Evolutionary conservation across 192 early-diverging fungal genomes (phyloP).

Genomic region (Phlyctochytrium bullatum): DNA sequence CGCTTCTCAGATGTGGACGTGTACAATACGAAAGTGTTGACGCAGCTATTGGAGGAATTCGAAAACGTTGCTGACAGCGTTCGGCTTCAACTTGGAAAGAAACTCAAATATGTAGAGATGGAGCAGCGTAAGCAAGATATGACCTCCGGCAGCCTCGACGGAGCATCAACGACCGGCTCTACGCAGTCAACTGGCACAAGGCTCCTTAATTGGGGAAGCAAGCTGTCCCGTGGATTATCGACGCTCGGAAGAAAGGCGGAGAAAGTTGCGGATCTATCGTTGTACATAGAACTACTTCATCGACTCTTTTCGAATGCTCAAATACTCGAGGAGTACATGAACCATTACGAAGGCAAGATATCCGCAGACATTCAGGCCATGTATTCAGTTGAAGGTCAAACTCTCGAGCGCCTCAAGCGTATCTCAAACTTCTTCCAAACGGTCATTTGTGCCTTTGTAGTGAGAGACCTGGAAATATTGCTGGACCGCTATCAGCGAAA

Average conservation of each 20-base stretch:
- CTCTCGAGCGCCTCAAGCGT: conserved; percentile 3
- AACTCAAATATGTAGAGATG: conserved; percentile 6
- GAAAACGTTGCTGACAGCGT: conserved; percentile 8
- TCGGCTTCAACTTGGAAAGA: conserved; percentile 7
- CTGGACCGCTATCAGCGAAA: conserved; percentile 25
- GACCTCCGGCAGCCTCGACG: background rate
- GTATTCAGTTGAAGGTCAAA: background rate
- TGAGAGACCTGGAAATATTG: conserved; percentile 24
- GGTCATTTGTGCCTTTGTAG: conserved; percentile 18
- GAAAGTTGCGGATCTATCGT: conserved; percentile 2
- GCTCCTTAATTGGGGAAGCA: conserved; percentile 20
- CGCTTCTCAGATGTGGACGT: background rate
- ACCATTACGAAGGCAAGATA: conserved; percentile 9
- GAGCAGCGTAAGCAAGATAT: background rate
- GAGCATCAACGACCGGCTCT: background rate
- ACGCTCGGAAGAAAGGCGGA: conserved; percentile 26
- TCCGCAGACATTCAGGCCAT: background rate
- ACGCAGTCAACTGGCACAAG: background rate
- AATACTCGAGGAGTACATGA: conserved; percentile 12
- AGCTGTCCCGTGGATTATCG: conserved; percentile 17
- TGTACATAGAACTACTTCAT: conserved; percentile 17
- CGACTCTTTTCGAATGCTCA: conserved; percentile 5
- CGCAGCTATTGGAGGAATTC: conserved; percentile 6
- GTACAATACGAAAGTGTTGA: background rate
- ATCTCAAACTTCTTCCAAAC: conserved; percentile 11